Evolutionary conservation across 192 early-diverging fungal genomes (phyloP).

Genomic region (Podila horticola): DNA sequence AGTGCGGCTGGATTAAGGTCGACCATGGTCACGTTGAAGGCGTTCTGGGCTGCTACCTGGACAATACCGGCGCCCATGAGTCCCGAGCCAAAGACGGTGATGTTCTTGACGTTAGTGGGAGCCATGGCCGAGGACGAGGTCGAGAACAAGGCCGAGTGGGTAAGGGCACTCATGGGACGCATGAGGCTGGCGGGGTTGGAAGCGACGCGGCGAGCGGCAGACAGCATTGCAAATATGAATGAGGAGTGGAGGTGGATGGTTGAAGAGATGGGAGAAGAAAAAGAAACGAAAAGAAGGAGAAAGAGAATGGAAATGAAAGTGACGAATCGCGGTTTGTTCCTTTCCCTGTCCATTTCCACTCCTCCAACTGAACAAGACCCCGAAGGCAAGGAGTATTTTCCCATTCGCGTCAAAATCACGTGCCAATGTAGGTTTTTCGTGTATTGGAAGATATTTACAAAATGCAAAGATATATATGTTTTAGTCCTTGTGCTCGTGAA

Average conservation of each 20-base stretch:
- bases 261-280: not conserved
- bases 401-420: not conserved
- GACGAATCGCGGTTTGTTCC: not conserved
- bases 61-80: constrained; percentile 91
- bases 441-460: not conserved
- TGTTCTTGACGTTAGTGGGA: constrained; percentile 61
- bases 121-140: constrained; percentile 46
- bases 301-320: not conserved
- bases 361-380: too few species aligned
- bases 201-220: constrained; percentile 48
- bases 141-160: constrained; percentile 36
- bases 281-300: constrained; percentile 8
- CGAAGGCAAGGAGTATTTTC: not conserved
- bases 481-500: not conserved
- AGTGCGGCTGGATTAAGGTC: constrained; percentile 79
- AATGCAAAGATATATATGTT: not conserved
- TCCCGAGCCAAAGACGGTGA: constrained; percentile 89
- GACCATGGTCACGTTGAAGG: constrained; percentile 87
- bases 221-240: constrained; percentile 26
- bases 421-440: not conserved
- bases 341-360: not conserved
- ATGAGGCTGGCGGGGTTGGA: constrained; percentile 42
- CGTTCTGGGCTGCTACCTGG: constrained; percentile 86
- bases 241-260: not conserved
- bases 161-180: constrained; percentile 43